These are phyloP conservation scores for Podospora pseudopauciseta DNA, from an alignment of 495 filamentous ascomycete genomes.

Conservation along the genomic window DNA sequence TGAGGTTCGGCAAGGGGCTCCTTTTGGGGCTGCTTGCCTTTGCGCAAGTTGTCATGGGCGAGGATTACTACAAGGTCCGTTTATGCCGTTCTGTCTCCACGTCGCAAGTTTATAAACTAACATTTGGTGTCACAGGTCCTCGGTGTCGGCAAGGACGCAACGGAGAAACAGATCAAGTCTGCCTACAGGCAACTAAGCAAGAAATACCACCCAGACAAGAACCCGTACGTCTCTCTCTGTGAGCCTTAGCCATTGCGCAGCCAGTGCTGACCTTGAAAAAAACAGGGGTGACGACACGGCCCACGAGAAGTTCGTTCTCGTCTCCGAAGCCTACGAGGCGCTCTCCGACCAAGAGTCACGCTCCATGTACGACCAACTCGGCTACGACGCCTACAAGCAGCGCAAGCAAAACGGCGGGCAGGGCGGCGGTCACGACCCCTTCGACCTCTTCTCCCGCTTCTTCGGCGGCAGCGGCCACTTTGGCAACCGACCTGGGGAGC, in stretches of 20 bases:
- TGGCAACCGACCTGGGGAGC: conserved; percentile 64
- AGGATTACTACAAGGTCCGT: conserved; percentile 87
- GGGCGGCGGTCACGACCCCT: conserved; percentile 79
- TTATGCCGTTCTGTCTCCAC: conserved; percentile 8
- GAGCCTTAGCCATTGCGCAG: conserved; percentile 8
- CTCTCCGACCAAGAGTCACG: conserved; percentile 78
- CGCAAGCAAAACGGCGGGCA: conserved; percentile 65
- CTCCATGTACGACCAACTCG: conserved; percentile 93
- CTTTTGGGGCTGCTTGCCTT: conserved; percentile 45
- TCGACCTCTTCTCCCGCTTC: conserved; percentile 96
- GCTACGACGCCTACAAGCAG: conserved; percentile 84
- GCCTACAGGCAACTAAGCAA: conserved; percentile 92
- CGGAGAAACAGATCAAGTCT: conserved; percentile 90
- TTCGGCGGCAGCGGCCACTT: conserved; percentile 90
- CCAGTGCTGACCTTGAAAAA: background rate
- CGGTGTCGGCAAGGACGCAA: conserved; percentile 74
- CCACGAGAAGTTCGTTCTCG: conserved; percentile 88
- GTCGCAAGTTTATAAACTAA: conserved; percentile 12
- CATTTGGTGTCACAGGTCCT: conserved; percentile 54
- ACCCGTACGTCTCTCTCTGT: conserved; percentile 63
- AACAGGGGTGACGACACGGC: conserved; percentile 59
- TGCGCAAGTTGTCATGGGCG: conserved; percentile 42
- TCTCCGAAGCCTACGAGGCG: conserved; percentile 94
- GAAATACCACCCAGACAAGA: conserved; percentile 98
- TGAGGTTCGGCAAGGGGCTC: conserved; percentile 42